Percentiles rank a stretch among this genome's conserved stretches.
Evolutionary conservation across 306 rosid species (phyloP).

Genomic region (Fagus crenata): DNA sequence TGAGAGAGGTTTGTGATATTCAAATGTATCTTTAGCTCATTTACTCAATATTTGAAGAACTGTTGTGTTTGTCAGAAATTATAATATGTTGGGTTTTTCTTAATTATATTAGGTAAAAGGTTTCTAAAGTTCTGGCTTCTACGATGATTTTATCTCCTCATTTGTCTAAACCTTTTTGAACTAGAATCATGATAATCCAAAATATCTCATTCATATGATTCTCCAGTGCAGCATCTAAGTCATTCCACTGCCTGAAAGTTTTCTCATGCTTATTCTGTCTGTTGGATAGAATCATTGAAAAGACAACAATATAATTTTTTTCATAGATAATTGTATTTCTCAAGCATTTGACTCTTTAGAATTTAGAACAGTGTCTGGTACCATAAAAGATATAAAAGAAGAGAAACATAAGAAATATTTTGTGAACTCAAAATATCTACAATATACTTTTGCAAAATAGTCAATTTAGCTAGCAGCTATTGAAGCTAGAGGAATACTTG

Average conservation of each 20-base stretch:
- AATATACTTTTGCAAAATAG: not conserved
- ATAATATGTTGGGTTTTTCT: not conserved
- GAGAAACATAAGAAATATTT: too few species aligned
- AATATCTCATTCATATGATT: not conserved
- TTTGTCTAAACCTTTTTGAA: not conserved
- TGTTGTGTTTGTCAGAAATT: not conserved
- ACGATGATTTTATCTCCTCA: not conserved
- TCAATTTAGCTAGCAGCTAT: not conserved
- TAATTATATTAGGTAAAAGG: not conserved
- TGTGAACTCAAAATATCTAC: too few species aligned
- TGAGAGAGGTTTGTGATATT: constrained; percentile 69
- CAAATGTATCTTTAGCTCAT: not conserved
- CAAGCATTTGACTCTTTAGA: too few species aligned
- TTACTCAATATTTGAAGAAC: not conserved
- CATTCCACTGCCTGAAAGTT: not conserved
- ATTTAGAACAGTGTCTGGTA: too few species aligned
- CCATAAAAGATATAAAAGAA: too few species aligned
- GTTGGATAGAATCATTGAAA: too few species aligned
- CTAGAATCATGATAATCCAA: not conserved
- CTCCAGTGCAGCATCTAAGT: not conserved
- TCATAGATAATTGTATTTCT: too few species aligned
- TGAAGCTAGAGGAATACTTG: not conserved
- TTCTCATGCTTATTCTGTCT: not conserved
- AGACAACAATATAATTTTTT: too few species aligned
- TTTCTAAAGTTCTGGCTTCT: not conserved